Evolutionary conservation across 2,329 filamentous ascomycete genomes (phyloP).

Genomic region (Sclerotinia trifoliorum): DNA sequence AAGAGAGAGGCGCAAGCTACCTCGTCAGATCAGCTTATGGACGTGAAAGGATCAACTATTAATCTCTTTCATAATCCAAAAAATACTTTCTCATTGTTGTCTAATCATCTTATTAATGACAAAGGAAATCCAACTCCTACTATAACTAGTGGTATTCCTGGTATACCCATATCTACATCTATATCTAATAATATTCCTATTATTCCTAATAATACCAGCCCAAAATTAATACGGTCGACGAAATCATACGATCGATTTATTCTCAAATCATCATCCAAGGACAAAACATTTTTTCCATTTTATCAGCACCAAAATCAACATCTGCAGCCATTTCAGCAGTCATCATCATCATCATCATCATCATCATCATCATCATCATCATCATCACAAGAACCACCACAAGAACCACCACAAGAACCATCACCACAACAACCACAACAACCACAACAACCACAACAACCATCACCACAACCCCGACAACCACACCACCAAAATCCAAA

Average conservation of each 20-base stretch:
- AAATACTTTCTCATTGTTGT: not conserved
- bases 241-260: conserved; percentile 5
- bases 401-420: not conserved
- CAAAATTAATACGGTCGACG: not conserved
- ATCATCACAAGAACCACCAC: not conserved
- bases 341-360: too few species aligned
- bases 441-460: too few species aligned
- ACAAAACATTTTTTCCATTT: not conserved
- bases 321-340: not conserved
- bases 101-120: conserved; percentile 7
- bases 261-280: not conserved
- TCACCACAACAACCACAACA: too few species aligned
- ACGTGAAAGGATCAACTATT: conserved; percentile 8
- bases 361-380: too few species aligned
- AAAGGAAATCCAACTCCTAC: not conserved
- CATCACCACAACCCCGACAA: not conserved
- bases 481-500: not conserved
- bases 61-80: conserved; percentile 13
- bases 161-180: not conserved
- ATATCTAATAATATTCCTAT: not conserved
- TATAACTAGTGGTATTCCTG: not conserved
- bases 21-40: conserved; percentile 21
- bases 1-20: conserved; percentile 21
- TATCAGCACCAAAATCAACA: not conserved
- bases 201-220: not conserved